Conservation (phyloP, 2,329 filamentous ascomycete genomes). For the Talaromyces sp. region DNA sequence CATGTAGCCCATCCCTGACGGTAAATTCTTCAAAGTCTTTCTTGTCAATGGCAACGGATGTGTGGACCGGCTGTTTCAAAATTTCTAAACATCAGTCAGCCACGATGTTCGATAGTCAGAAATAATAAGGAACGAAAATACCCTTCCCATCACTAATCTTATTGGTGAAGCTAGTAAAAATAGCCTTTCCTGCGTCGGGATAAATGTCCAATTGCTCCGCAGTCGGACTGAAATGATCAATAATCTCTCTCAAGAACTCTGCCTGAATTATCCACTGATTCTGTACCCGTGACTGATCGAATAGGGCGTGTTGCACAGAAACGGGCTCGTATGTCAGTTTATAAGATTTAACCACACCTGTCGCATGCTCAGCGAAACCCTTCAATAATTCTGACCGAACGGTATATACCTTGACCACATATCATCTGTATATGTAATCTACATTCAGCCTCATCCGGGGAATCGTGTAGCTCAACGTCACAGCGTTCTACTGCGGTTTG, state of each 20-base stretch:
- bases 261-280: conserved; percentile 62
- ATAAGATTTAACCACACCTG: conserved; percentile 64
- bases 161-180: conserved; percentile 66
- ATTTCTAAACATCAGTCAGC: conserved; percentile 48
- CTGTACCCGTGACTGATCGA: conserved; percentile 56
- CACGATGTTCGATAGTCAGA: conserved; percentile 19
- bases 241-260: conserved; percentile 58
- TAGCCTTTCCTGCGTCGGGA: conserved; percentile 56
- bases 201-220: conserved; percentile 65
- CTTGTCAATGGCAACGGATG: conserved; percentile 61
- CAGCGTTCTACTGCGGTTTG: conserved; percentile 62
- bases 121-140: conserved; percentile 24
- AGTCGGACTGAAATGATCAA: conserved; percentile 63
- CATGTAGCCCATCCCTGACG: conserved; percentile 59
- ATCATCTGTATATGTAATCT: conserved; percentile 62
- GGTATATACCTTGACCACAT: conserved; percentile 55
- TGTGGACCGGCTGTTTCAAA: conserved; percentile 64
- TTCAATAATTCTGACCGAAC: neutral
- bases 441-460: conserved; percentile 57
- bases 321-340: conserved; percentile 63
- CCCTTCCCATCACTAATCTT: conserved; percentile 62
- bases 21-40: conserved; percentile 62
- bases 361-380: neutral
- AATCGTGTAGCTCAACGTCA: conserved; percentile 60
- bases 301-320: conserved; percentile 63